phyloP scores from a whole-genome alignment of 106 monocot species.

The Amphibolis antarctica region DNA sequence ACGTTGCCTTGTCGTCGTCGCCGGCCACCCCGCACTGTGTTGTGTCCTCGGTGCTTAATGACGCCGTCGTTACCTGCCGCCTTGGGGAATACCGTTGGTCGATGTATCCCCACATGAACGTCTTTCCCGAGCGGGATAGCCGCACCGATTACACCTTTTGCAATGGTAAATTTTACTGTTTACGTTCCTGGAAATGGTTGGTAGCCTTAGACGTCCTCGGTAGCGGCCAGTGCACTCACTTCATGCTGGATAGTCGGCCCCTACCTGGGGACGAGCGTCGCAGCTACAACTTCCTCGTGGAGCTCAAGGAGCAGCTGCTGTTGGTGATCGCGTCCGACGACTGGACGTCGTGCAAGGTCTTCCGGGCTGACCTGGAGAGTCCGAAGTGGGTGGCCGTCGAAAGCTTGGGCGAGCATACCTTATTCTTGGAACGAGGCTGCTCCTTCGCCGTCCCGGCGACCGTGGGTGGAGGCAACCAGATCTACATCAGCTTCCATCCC shows the following conservation, averaged over 20 bases:
- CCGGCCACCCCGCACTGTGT: neutral
- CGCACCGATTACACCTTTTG: neutral
- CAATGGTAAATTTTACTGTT: conserved; percentile 1
- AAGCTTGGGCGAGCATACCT: neutral
- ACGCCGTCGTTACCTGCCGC: neutral
- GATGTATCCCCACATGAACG: neutral
- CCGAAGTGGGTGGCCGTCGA: conserved; percentile 1
- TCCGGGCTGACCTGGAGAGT: neutral
- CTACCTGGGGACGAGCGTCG: neutral
- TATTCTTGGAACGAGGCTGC: neutral
- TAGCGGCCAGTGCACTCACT: neutral
- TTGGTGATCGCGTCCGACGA: neutral
- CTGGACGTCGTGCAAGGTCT: neutral
- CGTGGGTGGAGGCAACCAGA: neutral
- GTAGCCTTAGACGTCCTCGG: neutral
- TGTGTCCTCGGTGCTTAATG: neutral
- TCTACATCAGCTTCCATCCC: neutral
- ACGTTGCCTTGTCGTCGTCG: conserved; percentile 3
- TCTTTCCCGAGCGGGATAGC: neutral
- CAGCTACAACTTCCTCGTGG: neutral
- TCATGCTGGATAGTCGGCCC: neutral
- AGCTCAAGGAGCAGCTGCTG: neutral
- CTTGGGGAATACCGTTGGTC: neutral
- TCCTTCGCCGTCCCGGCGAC: neutral
- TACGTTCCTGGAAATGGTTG: neutral